Percentiles rank a stretch among this genome's conserved stretches.
Evolutionary conservation across 2,329 filamentous ascomycete genomes (phyloP).

Genomic region (Malbranchea zuffiana): DNA sequence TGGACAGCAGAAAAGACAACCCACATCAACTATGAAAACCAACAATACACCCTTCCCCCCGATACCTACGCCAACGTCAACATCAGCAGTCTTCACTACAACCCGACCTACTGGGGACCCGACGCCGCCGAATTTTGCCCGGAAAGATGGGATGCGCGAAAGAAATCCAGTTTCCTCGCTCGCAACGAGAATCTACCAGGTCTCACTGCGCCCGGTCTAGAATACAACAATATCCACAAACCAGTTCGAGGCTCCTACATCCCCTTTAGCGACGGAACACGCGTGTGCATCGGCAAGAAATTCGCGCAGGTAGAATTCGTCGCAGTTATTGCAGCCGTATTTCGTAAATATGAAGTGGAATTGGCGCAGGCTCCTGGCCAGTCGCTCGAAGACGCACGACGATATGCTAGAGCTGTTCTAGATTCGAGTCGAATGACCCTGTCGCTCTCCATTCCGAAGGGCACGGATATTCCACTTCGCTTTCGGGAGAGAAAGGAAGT

Average conservation of each 20-base stretch:
- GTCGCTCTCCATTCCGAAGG: neutral
- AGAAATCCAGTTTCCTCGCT: conserved; percentile 17
- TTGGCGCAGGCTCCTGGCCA: neutral
- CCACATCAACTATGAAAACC: conserved; percentile 11
- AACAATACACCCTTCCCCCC: conserved; percentile 14
- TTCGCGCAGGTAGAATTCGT: conserved; percentile 50
- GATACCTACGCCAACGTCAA: conserved; percentile 15
- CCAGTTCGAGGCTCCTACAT: conserved; percentile 41
- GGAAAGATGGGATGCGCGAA: conserved; percentile 17
- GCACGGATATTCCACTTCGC: neutral
- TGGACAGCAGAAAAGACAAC: conserved; percentile 18
- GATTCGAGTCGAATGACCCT: neutral
- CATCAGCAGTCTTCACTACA: conserved; percentile 16
- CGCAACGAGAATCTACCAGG: conserved; percentile 13
- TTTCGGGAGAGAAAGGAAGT: neutral
- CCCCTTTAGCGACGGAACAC: conserved; percentile 46
- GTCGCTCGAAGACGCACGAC: neutral
- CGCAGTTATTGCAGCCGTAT: conserved; percentile 42
- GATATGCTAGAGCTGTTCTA: neutral
- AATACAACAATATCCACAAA: conserved; percentile 17
- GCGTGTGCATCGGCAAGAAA: conserved; percentile 45
- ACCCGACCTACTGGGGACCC: conserved; percentile 18
- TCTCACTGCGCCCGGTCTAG: conserved; percentile 14
- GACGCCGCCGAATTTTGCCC: conserved; percentile 15
- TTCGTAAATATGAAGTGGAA: conserved; percentile 22